Evolutionary conservation across 2,329 filamentous ascomycete genomes (phyloP).

Genomic region (Pseudogymnoascus sp.): DNA sequence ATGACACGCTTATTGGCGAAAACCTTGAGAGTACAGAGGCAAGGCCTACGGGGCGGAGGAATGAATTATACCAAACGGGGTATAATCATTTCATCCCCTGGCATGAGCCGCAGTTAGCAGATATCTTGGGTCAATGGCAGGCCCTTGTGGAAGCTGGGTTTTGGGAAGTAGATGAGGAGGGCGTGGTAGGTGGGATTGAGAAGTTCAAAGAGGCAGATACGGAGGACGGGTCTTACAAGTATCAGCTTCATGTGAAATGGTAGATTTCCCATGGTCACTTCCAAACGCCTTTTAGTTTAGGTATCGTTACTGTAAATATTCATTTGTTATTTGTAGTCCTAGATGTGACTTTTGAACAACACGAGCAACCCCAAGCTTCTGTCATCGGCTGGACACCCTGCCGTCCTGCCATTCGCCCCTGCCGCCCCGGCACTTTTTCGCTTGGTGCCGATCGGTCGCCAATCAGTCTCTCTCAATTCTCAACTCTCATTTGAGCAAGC

Average conservation of each 20-base stretch:
- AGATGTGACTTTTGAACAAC: background rate
- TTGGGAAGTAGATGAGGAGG: conserved; percentile 24
- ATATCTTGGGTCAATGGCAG: conserved; percentile 26
- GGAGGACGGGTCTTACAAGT: background rate
- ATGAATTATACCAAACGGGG: conserved; percentile 18
- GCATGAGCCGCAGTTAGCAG: conserved; percentile 19
- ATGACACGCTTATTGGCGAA: conserved; percentile 14
- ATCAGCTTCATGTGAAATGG: background rate
- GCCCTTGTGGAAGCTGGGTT: conserved; percentile 23
- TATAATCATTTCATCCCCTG: conserved; percentile 16
- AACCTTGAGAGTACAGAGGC: background rate
- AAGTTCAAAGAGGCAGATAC: conserved; percentile 28
- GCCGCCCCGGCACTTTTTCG: background rate
- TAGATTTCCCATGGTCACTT: background rate
- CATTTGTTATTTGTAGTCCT: background rate
- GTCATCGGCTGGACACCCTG: background rate
- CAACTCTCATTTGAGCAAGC: background rate
- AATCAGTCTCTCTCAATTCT: conserved; percentile 7
- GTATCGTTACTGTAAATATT: background rate
- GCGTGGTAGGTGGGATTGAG: conserved; percentile 26
- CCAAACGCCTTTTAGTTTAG: background rate
- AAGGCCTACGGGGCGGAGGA: conserved; percentile 3
- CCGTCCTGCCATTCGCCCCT: background rate
- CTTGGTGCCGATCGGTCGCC: background rate
- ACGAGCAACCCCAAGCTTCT: background rate